Conservation (phyloP, 1,284 basidiomycete species). For the Rhodotorula sp. region DNA sequence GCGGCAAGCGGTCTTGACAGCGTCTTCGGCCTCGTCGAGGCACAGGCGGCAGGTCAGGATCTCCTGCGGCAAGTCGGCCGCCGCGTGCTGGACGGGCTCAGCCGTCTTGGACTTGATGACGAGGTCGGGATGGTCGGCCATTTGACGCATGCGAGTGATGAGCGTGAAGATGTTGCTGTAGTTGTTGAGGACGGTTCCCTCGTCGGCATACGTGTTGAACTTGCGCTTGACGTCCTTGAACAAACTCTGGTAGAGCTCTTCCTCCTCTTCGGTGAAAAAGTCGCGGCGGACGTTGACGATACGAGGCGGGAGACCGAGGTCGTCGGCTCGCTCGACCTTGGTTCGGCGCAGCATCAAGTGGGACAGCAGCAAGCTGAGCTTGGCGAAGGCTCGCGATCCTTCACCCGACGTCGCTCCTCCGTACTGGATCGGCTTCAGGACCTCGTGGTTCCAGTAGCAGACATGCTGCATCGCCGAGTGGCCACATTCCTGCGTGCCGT, state of each 20-base stretch:
- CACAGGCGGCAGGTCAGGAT: slow-evolving; percentile 77
- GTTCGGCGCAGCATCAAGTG: slow-evolving; percentile 88
- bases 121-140: slow-evolving; percentile 72
- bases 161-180: slow-evolving; percentile 88
- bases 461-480: slow-evolving; percentile 74
- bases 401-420: slow-evolving; percentile 61
- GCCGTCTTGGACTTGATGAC: slow-evolving; percentile 64
- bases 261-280: slow-evolving; percentile 94
- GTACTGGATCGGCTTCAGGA: slow-evolving; percentile 90
- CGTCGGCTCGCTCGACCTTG: slow-evolving; percentile 87
- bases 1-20: slow-evolving; percentile 80
- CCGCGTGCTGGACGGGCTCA: slow-evolving; percentile 53
- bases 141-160: slow-evolving; percentile 77
- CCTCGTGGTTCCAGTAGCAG: slow-evolving; percentile 82
- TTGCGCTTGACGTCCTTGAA: slow-evolving; percentile 91
- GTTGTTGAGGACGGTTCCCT: slow-evolving; percentile 68
- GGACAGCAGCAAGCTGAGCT: slow-evolving; percentile 82
- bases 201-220: slow-evolving; percentile 85
- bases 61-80: slow-evolving; percentile 66
- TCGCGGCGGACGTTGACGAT: slow-evolving; percentile 86
- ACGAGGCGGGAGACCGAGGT: slow-evolving; percentile 93
- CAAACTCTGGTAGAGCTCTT: slow-evolving; percentile 79
- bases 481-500: slow-evolving; percentile 18
- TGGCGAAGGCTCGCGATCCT: slow-evolving; percentile 81
- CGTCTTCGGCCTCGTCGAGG: slow-evolving; percentile 95